phyloP scores from a whole-genome alignment of 2,329 filamentous ascomycete species.

The Aotearoamyces nothofagi region DNA sequence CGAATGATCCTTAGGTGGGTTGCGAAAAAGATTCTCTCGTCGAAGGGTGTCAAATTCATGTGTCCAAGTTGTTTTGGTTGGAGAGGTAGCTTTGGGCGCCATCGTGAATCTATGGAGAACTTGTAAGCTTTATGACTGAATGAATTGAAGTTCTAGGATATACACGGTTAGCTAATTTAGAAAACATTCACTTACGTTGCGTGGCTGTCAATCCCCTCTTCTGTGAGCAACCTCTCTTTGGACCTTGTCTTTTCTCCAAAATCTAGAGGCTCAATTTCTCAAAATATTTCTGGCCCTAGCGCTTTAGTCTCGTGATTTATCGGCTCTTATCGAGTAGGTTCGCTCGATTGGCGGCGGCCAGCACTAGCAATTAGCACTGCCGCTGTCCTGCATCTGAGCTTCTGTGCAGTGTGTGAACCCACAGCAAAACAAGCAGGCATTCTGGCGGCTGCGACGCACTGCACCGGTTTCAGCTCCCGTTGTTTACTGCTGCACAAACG shows the following conservation, averaged over 20 bases:
- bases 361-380: background rate
- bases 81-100: conserved; percentile 6
- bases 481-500: no score
- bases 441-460: background rate
- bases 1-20: conserved; percentile 74
- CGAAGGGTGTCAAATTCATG: conserved; percentile 74
- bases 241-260: no score
- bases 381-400: background rate
- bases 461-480: no score
- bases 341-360: background rate
- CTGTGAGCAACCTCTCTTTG: no score
- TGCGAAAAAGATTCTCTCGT: conserved; percentile 75
- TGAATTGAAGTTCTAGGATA: no score
- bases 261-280: no score
- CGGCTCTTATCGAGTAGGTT: no score
- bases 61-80: conserved; percentile 60
- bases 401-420: background rate
- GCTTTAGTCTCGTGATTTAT: no score
- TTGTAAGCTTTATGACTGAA: background rate
- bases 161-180: no score
- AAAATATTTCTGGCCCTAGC: no score
- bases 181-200: no score
- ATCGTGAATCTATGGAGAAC: conserved; percentile 4
- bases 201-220: no score
- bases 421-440: background rate